Evolutionary conservation across 2,329 filamentous ascomycete species (phyloP), one percentile per base, ranked within the genome.

Genomic region (Sclerotinia trifoliorum): DNA sequence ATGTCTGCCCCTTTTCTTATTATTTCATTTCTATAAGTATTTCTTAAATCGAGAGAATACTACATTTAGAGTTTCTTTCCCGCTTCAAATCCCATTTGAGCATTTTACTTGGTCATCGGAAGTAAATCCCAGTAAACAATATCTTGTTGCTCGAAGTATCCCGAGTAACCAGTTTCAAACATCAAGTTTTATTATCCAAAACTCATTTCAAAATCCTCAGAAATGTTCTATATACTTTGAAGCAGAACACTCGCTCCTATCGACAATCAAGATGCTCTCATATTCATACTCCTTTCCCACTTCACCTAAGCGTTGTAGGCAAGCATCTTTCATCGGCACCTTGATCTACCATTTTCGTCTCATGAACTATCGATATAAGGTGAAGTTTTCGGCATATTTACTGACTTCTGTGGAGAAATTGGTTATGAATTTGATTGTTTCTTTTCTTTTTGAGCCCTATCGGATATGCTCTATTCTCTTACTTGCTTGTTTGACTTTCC

Each of bases 331-430:
- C 19, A 35, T 65, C 6, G 52, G 61, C 21, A 44, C 51, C 19
- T 48, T 66, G 5, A 19, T 55, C 29, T 62, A 68, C 4, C 58
- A 70, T 15, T 8, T 71, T 19, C 55, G 52, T 10, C 64, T 73
- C 5, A 63, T 68, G 44, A 69, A 71, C 29, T 81, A 82, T 70
- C 80, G 78, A 66, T 82, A 82, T 70, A 80, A 83, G 71, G 80
- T 82, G 58, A 82, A 80, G 3, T 81, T 80, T 67, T 78, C 79
- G 7, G 72, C 80, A 8, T 82, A 82, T 70, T 76, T 81, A 32
- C 78, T 83, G 78, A 81, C 79, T 0, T 76, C 79, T 0, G 76
- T 73, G 58, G 81, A 83, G 71, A 83, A 81, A 68, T 70, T 79
- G 11, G 76, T 79, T 15, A 76, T 80, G 68, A 81, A 82, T 69